Evolutionary conservation across 1,284 basidiomycete species (phyloP).

Genomic region (Marasmius sp.): DNA sequence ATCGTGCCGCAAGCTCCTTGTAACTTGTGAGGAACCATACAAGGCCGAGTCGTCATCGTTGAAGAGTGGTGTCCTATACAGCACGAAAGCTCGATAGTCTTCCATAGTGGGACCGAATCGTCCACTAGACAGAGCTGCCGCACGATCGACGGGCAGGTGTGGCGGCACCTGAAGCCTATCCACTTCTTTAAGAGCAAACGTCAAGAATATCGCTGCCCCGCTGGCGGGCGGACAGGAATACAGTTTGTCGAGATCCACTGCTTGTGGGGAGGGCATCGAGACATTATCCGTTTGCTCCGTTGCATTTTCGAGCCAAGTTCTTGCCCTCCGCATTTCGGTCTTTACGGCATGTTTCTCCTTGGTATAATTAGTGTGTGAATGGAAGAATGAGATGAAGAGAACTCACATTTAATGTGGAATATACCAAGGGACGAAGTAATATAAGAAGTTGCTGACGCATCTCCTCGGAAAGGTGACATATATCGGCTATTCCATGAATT

Average conservation of each 20-base stretch:
- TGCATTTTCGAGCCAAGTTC: neutral
- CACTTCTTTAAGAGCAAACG: slow-evolving; percentile 48
- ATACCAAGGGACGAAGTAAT: slow-evolving; percentile 11
- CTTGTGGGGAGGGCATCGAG: slow-evolving; percentile 16
- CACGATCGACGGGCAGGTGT: slow-evolving; percentile 49
- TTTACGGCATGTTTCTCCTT: neutral
- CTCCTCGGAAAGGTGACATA: neutral
- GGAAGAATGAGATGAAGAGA: slow-evolving; percentile 34
- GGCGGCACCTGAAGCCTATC: slow-evolving; percentile 40
- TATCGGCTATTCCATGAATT: neutral
- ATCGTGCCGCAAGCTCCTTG: slow-evolving; percentile 37
- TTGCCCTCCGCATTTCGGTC: neutral
- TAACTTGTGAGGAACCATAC: slow-evolving; percentile 17
- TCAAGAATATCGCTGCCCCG: slow-evolving; percentile 47
- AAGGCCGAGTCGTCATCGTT: slow-evolving; percentile 31
- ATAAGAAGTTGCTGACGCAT: neutral
- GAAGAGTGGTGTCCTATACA: slow-evolving; percentile 42
- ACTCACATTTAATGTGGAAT: slow-evolving; percentile 21
- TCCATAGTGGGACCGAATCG: slow-evolving; percentile 50
- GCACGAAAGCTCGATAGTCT: slow-evolving; percentile 40
- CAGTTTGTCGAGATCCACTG: slow-evolving; percentile 11
- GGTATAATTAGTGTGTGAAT: slow-evolving; percentile 21
- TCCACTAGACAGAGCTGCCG: slow-evolving; percentile 38
- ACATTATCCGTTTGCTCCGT: slow-evolving; percentile 14
- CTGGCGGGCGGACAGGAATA: slow-evolving; percentile 34